A percentile compares a stretch with the other conserved stretches of the same genome.
Conservation (phyloP, 2,329 filamentous ascomycete species). For the Boeremia exigua region DNA sequence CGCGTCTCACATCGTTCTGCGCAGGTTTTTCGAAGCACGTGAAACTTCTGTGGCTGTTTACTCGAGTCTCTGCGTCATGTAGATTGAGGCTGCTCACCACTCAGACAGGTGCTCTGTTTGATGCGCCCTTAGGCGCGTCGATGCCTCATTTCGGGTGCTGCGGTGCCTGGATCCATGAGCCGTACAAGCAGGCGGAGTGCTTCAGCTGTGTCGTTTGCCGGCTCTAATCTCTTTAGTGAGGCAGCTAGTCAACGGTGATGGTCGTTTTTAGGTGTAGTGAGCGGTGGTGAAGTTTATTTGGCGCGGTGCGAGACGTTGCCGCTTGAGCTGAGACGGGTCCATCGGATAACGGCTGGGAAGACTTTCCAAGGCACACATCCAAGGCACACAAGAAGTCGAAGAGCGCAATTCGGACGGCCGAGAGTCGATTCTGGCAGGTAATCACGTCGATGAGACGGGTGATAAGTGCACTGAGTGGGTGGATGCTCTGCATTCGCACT, state of each 20-base stretch:
- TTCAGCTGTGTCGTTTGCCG: neutral
- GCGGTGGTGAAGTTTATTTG: neutral
- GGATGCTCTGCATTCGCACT: neutral
- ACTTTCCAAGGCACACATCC: neutral
- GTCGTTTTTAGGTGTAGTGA: neutral
- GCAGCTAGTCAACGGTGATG: neutral
- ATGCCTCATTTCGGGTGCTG: neutral
- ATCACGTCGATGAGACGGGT: too few species aligned
- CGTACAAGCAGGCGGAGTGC: neutral
- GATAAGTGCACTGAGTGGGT: neutral
- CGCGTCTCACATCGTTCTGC: neutral
- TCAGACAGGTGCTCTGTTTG: neutral
- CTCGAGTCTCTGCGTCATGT: neutral
- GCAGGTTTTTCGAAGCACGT: neutral
- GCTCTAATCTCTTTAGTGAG: neutral
- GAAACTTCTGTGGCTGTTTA: neutral
- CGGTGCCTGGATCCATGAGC: neutral
- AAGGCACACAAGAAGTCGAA: too few species aligned
- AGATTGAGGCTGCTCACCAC: neutral
- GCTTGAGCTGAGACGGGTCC: slow-evolving; percentile 3
- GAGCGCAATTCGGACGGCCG: too few species aligned
- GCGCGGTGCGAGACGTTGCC: slow-evolving; percentile 2
- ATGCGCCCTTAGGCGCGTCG: neutral
- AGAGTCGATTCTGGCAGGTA: too few species aligned
- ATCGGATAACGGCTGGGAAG: neutral